Evolutionary conservation across 208 protist genomes (phyloP), one percentile per base, ranked within the genome.

Genomic region (Crithidia thermophila): DNA sequence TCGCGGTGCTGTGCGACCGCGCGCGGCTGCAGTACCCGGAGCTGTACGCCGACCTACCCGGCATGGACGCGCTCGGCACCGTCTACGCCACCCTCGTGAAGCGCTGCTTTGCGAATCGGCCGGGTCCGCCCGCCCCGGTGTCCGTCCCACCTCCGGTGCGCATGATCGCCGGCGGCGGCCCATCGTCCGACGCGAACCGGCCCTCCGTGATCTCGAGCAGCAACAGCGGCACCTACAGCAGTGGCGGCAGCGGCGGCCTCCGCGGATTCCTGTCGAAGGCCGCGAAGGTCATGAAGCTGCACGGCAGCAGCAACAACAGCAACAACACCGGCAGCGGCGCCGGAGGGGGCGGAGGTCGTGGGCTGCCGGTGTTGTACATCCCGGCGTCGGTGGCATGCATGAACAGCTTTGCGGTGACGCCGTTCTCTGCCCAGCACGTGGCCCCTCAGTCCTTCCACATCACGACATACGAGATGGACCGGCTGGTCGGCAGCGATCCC

Each of bases 251-350:
- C 11, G 66, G 61, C 10, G 72, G 77, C 13, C 36, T 80, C 58
- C 72, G 72, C 2, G 55, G 61, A 7, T 79, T 93, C 50, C 77
- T 93, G 31, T 72, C 79, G 20, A 90, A 85, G 64, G 84, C 82
- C n/a, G 76, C 79, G 10, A 89, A 86, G 53, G 84, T 75, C n/a
- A 77, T 93, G 52, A 75, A 75, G 60, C 21, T 34, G 4, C 18
- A 46, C 42, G 21, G 63, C 27, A 31, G 63, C 37, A 21, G 46
- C 21, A 36, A 16, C 59, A 28, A 33, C 63, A 28, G 20, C 20
- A 40, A 25, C 62, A 16, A 50, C 57, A 23, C 55, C 40, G 42
- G 43, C 43, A 46, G 40, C 28, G 53, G 51, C 6, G n/a, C 46
- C 36, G 39, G 59, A 25, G 36, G 67, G 28, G 37, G 47, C 23